phyloP scores from a whole-genome alignment of 225 moss, liverwort and hornwort species.

The Physcomitrellopsis africana region DNA sequence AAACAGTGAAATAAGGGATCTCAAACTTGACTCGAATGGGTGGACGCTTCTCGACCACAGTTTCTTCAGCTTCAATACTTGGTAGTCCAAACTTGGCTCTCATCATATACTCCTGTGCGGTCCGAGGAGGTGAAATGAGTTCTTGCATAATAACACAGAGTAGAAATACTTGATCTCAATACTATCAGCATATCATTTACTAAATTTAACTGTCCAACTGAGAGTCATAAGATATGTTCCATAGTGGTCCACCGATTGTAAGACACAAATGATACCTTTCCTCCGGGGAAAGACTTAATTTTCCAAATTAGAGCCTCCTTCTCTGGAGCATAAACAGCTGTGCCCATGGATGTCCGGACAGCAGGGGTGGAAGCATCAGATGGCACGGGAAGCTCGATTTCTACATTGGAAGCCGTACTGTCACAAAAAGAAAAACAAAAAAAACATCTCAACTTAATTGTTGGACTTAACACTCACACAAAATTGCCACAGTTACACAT shows the following conservation, averaged over 20 bases:
- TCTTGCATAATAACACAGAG: slow-evolving; percentile 21
- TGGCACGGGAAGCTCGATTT: slow-evolving; percentile 96
- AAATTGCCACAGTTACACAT: slow-evolving; percentile 25
- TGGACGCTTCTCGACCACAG: slow-evolving; percentile 81
- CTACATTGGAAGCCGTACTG: slow-evolving; percentile 98
- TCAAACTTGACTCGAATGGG: slow-evolving; percentile 98
- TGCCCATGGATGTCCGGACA: slow-evolving; percentile 89
- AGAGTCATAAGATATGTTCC: not conserved
- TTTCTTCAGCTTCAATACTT: slow-evolving; percentile 92
- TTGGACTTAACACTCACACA: slow-evolving; percentile 7
- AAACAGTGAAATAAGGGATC: slow-evolving; percentile 96
- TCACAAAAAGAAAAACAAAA: slow-evolving; percentile 7
- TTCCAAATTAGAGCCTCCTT: slow-evolving; percentile 97
- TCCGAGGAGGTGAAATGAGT: not conserved
- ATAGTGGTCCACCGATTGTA: not conserved
- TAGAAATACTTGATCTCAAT: not conserved
- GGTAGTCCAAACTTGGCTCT: slow-evolving; percentile 96
- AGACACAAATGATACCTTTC: slow-evolving; percentile 64
- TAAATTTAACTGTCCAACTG: not conserved
- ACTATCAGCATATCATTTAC: slow-evolving; percentile 6
- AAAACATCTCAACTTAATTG: slow-evolving; percentile 22
- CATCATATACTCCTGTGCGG: slow-evolving; percentile 89
- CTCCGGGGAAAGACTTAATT: slow-evolving; percentile 98
- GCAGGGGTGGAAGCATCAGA: slow-evolving; percentile 97
- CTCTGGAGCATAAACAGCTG: slow-evolving; percentile 96